Base-by-base conservation (phyloP, 2,329 filamentous ascomycete species). In the Sclerotinia sclerotiorum region DNA sequence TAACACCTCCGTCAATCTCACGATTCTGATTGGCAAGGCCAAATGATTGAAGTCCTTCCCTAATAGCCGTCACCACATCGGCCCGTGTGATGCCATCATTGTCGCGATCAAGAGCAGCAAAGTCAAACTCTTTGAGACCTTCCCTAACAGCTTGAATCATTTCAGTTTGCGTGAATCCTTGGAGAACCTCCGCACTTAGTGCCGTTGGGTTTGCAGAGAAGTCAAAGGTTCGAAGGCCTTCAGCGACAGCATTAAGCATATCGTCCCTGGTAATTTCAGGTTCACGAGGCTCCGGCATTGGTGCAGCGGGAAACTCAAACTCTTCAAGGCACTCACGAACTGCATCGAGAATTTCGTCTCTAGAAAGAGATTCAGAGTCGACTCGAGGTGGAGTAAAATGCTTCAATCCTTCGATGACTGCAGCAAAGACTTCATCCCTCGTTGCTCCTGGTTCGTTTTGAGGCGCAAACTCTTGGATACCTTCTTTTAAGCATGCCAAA, bases 321-420 rank as follows among this genome's bases (percentile, higher is more conserved):
- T 93, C 91, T 73, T 96, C 92, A 5, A 98, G 82, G 70, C 92
- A 96, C 78, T 97, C 92, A 35, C 91, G 88, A 29, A 98, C 91
- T 3, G 91, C 91, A 62, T 90, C 87, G 5, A 97, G 84, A 29
- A 97, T 89, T 74, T 97, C 94, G 64, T 97, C 92, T 57, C 90
- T 86, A 0, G 93, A 92, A 62, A 94, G 83, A 0, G 88, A 84
- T 42, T 91, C 87, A 0, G 87, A 87, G 58, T 93, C 87, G 7
- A 94, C 84, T 67, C 87, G 83, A 0, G 93, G 92, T 1, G 92
- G 90, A 1, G 86, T 84, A 76, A 94, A 95, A 76, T 93, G 88
- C 77, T 94, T 90, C 66, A 97, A 81, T 13, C 92, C 93, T 74
- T 94, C 90, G n/a, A 93, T 87, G 17, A 98, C 90, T 44, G 93